Base-by-base conservation (phyloP, 1,284 basidiomycete genomes). In the Fomitopsis schrenkii region DNA sequence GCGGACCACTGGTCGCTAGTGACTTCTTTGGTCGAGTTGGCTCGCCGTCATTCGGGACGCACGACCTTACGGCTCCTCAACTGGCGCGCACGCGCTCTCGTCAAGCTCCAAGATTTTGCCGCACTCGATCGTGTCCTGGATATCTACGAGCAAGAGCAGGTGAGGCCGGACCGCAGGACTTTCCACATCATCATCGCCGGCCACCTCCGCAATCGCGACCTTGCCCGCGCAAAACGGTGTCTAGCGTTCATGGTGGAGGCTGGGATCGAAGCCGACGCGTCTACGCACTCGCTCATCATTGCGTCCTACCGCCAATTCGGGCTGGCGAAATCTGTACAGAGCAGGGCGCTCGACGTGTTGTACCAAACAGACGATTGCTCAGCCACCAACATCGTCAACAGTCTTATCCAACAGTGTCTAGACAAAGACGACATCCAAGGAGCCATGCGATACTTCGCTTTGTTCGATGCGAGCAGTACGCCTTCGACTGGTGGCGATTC, bases 101-200 rank as follows among this genome's bases (percentile, higher is more conserved):
- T 85, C 62, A 85, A 90, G 69, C 75, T 74, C 5, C 75, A 79
- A 59, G 71, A 80, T 44, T 90, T 80, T 66, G 69, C 72, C 28
- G 68, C 68, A 9, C 74, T 91, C 41, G 72, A 78, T 63, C 68
- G 67, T 30, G 75, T 82, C 2, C 71, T 88, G 58, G 70, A 76
- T 52, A 78, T 84, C 58, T 90, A 88, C 76, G 68, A 75, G 48
- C 66, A 68, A 36, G 74, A 79, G 60, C 68, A 75, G 1, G 66
- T 87, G 45, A 67, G 66, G 17, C 87, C 87, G 28, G 82, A 78
- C 54, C 78, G 81, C 53, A 77, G 83, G 65, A 90, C 89, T 2
- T 91, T 81, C 70, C 86, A 90, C 68, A 76, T 88, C 17, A 76
- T 91, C 42, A 75, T 91, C 14, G 79, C 83, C 7, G 87, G 84